These are phyloP conservation scores for Ganoderma lingzhi DNA, from an alignment of 1,284 basidiomycete species.

Conservation along the genomic window DNA sequence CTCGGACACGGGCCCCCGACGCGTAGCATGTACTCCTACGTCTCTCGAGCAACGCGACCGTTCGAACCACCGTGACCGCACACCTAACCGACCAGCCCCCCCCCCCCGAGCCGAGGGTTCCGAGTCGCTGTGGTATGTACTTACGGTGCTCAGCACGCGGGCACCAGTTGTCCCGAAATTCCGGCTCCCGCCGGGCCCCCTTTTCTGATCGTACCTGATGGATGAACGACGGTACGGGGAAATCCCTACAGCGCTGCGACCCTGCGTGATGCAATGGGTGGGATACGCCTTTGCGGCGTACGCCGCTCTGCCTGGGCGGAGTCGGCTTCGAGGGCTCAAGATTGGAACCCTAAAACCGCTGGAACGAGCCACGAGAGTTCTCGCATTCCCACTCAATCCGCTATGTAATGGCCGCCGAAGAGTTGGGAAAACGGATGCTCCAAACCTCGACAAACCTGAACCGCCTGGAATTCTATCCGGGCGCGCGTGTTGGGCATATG, in stretches of 20 bases:
- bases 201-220: constrained; percentile 3
- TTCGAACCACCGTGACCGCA: neutral
- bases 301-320: neutral
- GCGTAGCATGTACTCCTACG: neutral
- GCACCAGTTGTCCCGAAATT: neutral
- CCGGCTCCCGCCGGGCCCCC: neutral
- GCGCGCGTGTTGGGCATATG: neutral
- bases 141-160: neutral
- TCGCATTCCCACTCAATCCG: neutral
- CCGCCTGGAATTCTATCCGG: neutral
- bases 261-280: neutral
- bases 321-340: neutral
- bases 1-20: neutral
- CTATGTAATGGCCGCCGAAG: neutral
- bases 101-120: neutral
- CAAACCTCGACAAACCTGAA: neutral
- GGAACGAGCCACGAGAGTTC: neutral
- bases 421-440: neutral
- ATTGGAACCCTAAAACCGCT: neutral
- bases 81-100: neutral
- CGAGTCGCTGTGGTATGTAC: neutral
- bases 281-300: neutral
- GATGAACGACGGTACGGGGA: neutral
- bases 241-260: neutral
- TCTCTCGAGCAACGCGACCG: neutral